Evolutionary conservation across 805 yeast genomes (phyloP), one percentile per base, ranked within the genome.

Genomic region (Debaryomyces hansenii): DNA sequence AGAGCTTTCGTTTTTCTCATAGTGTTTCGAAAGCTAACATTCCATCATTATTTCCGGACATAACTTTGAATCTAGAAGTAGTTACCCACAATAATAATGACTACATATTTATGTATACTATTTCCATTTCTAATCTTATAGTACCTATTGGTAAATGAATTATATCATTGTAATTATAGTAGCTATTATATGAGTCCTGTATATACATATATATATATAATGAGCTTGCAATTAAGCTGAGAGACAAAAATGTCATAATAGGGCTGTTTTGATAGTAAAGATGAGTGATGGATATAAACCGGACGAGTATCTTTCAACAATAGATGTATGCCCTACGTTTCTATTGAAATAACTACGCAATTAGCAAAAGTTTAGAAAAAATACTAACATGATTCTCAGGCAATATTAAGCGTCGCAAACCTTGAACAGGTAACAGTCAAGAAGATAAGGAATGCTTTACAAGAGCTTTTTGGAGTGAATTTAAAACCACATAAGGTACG

Each of bases 341-440:
- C 1, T 16, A 18, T 5, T 14, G 24, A 18, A 24, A 12, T n/a
- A 9, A 2, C 16, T n/a, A 9, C 2, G 11, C 34, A 9, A 31
- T n/a, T 31, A 14, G 14, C 11, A 31, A 31, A 8, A 5, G 4
- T 3, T 31, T 4, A 14, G 34, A 31, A 14, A 11, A 27, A 18
- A 14, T 50, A 54, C 63, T 62, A 64, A 63, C 66, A 44, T 9
- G 14, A 35, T 24, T n/a, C 15, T 9, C 37, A 82, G 87, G 90
- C 95, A 1, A 86, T 88, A 9, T 65, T 88, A 32, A 70, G 83
- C 41, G 90, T 81, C 5, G 80, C 91, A 0, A 85, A 87, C 55
- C 72, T 86, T 28, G 84, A 84, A 49, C 74, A 78, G 49, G 81
- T 87, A 12, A 80, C 91, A 0, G 90, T 86, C 5, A 85, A 85